Base-by-base conservation (phyloP, 106 monocot species). In the Dendrobium nobile region DNA sequence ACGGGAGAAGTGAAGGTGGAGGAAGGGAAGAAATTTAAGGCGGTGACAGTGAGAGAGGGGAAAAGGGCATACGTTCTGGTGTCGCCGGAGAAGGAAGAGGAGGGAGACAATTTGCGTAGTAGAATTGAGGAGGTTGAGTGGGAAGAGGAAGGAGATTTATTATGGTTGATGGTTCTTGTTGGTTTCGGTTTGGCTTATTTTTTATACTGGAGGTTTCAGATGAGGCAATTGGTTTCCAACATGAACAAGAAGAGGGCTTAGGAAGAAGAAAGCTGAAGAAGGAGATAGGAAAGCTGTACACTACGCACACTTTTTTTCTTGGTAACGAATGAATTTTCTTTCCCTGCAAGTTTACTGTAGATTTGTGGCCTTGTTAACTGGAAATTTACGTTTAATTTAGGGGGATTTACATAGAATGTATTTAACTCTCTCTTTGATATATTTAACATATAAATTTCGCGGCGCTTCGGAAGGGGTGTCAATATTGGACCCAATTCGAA, bases 131-230 rank as follows among this genome's bases (percentile, higher is more conserved):
- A 93, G 86, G 84, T 87, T 82, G 93, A 89, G 85, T 93, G 87
- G 85, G 96, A 93, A 37, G 81, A 65, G 28, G 88, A 87, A 43
- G 94, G 87, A 55, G 97, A 94, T 77, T 85, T 92, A 92, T 72
- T 92, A 13, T 82, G 84, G 89, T 82, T 58, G 2, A 42, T 98
- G 75, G 84, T 94, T 26, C 70, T 92, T 79, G 5, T 94, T 10
- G 94, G 94, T 3, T 40, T 91, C 28, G 97, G 91, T 4, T 51
- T 98, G 45, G 89, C 82, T n/a, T 85, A 89, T 19, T 94, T 97
- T 64, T 28, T 86, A 64, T 94, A 79, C 72, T 97, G 97, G 97
- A 92, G 97, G 80, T 90, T 97, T 48, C 94, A 97, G 89, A 97
- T 97, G 97, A 42, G 91, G 72, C 73, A 85, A 72, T 87, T 97